Base-by-base conservation (phyloP, 495 filamentous ascomycete genomes). In the Aspergillus avenaceus region DNA sequence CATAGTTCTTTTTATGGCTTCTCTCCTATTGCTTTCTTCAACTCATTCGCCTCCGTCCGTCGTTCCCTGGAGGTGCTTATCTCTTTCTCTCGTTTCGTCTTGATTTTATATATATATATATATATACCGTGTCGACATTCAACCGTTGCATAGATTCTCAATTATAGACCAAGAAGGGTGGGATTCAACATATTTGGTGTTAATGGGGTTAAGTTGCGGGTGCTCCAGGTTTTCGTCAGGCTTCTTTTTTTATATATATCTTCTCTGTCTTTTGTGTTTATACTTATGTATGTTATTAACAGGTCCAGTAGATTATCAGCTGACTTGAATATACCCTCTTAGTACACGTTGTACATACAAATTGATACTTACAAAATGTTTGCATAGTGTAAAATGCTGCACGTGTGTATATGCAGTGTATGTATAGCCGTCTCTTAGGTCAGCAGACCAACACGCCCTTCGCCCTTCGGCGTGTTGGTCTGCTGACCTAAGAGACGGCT, bases 111-210 rank as follows among this genome's bases (percentile, higher is more conserved):
- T 45, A 27, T 18, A 27, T 42, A 13, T 26, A 26, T 21, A 42
- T 14, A 43, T 41, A 28, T 41, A 24, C 18, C 41, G 55, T 43
- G 48, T 50, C 42, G 40, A 54, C 55, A 25, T 67, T 70, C 64
- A 70, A 70, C 66, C 67, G 57, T 51, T 49, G 58, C 53, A 56
- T 56, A 53, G 45, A 48, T 26, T 25, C n/a, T 42, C 18, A 32
- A 41, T 50, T 29, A 50, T 51, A 53, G 41, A 44, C 16, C 34
- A 49, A 31, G 49, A 52, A 51, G 36, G 50, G 42, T 50, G 43
- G 32, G 49, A 64, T 68, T 71, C 65, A 71, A 69, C 62, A 71
- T 38, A 38, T 65, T 55, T 37, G 64, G 64, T 59, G 62, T 46
- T 53, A 60, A 14, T 1, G 19, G 34, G 25, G 26, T 14, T 21